Conservation (phyloP, 2,329 filamentous ascomycete genomes). For the Cryphonectria japonica region DNA sequence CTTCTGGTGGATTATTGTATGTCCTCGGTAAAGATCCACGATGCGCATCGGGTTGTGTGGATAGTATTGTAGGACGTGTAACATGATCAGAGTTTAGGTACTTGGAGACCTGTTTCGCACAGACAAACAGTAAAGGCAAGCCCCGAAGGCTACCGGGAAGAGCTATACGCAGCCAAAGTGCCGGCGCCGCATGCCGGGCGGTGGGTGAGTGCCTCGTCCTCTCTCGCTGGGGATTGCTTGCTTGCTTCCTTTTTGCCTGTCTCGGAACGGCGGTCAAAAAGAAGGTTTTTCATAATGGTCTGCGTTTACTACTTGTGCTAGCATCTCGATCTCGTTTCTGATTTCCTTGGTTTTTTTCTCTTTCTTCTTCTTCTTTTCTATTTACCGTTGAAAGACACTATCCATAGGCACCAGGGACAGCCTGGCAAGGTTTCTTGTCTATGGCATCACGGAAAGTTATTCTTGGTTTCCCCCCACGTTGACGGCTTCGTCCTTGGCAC, state of each 20-base stretch:
- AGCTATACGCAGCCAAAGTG: not conserved
- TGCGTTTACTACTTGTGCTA: not conserved
- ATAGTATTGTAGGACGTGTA: not conserved
- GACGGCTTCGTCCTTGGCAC: not conserved
- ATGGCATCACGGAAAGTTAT: not conserved
- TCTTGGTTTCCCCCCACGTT: not conserved
- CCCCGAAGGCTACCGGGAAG: not conserved
- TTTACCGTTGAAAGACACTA: not conserved
- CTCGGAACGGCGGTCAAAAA: not conserved
- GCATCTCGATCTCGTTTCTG: not conserved
- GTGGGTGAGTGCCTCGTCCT: not conserved
- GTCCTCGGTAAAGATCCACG: not conserved
- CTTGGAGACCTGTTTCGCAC: not conserved
- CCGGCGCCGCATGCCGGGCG: not conserved
- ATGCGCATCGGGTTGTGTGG: too few relatives aligned
- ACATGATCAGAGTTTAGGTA: not conserved
- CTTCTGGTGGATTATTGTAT: not conserved
- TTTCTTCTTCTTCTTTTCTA: too few relatives aligned
- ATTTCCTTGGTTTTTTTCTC: too few relatives aligned
- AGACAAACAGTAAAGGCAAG: not conserved
- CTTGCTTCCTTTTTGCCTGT: not conserved
- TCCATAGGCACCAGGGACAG: not conserved
- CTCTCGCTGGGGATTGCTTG: not conserved
- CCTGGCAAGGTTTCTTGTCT: not conserved
- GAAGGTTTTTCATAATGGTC: not conserved